These are phyloP conservation scores for Podospora anserina DNA, from an alignment of 495 filamentous ascomycete species.

Conservation along the genomic window DNA sequence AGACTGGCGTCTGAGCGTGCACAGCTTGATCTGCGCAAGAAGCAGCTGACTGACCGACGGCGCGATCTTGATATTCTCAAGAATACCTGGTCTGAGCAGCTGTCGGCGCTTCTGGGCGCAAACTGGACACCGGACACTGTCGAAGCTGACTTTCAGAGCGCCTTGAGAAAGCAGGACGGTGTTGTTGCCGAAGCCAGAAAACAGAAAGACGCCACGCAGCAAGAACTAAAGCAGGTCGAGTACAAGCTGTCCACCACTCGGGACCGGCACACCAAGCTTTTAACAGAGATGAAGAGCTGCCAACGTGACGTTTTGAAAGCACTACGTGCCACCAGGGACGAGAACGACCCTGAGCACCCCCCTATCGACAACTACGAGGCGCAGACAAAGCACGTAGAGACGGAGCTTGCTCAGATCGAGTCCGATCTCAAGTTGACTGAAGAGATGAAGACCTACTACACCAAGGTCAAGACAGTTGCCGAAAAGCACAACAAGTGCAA, in stretches of 20 bases:
- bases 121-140: slow-evolving; percentile 68
- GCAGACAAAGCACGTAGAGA: slow-evolving; percentile 50
- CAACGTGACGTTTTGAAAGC: slow-evolving; percentile 45
- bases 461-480: slow-evolving; percentile 55
- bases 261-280: slow-evolving; percentile 59
- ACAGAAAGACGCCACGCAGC: slow-evolving; percentile 62
- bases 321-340: slow-evolving; percentile 35
- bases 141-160: slow-evolving; percentile 67
- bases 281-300: slow-evolving; percentile 60
- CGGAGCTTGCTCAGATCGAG: slow-evolving; percentile 57
- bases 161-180: slow-evolving; percentile 53
- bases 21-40: slow-evolving; percentile 71
- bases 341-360: slow-evolving; percentile 23
- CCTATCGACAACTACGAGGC: slow-evolving; percentile 41
- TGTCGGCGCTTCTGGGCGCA: slow-evolving; percentile 58
- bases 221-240: slow-evolving; percentile 74
- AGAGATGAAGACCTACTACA: slow-evolving; percentile 62
- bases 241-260: slow-evolving; percentile 66
- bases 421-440: slow-evolving; percentile 61
- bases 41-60: slow-evolving; percentile 67
- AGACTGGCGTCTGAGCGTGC: slow-evolving; percentile 75
- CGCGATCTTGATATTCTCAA: slow-evolving; percentile 72
- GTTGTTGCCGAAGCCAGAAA: slow-evolving; percentile 58
- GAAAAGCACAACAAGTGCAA: slow-evolving; percentile 63
- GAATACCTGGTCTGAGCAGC: slow-evolving; percentile 65